These are phyloP conservation scores for Coccomyxa sp. DNA, from an alignment of 139 green algal genomes.

Conservation along the genomic window DNA sequence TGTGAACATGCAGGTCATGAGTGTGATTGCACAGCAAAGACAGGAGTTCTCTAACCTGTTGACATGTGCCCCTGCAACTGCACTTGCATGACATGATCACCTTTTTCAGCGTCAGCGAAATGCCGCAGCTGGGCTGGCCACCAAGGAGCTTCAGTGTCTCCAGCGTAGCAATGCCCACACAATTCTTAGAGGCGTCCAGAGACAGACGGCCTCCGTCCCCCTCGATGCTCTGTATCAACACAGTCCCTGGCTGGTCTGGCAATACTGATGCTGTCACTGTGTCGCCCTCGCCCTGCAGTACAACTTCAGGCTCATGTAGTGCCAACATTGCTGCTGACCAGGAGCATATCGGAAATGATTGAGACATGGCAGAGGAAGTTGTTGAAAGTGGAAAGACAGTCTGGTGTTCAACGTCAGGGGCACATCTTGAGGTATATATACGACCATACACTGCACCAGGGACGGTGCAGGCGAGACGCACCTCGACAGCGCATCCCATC, in stretches of 20 bases:
- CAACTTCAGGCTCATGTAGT: too few relatives aligned
- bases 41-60: background rate
- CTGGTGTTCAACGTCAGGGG: background rate
- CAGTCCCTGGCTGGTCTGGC: conserved; percentile 54
- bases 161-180: conserved; percentile 85
- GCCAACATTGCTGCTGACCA: background rate
- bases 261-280: conserved; percentile 69
- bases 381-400: background rate
- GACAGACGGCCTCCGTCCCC: conserved; percentile 85
- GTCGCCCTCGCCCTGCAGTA: conserved; percentile 80
- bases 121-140: conserved; percentile 60
- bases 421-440: background rate
- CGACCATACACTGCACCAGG: background rate
- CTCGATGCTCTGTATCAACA: conserved; percentile 84
- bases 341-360: background rate
- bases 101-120: conserved; percentile 83
- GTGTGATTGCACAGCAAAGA: background rate
- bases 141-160: conserved; percentile 82
- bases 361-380: background rate
- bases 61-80: background rate
- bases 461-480: conserved; percentile 13
- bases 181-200: conserved; percentile 82
- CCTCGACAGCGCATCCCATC: conserved; percentile 93
- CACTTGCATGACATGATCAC: conserved; percentile 9
- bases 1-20: too few relatives aligned